phyloP scores from a whole-genome alignment of 2,329 filamentous ascomycete species.

The Fusarium cicatricum region DNA sequence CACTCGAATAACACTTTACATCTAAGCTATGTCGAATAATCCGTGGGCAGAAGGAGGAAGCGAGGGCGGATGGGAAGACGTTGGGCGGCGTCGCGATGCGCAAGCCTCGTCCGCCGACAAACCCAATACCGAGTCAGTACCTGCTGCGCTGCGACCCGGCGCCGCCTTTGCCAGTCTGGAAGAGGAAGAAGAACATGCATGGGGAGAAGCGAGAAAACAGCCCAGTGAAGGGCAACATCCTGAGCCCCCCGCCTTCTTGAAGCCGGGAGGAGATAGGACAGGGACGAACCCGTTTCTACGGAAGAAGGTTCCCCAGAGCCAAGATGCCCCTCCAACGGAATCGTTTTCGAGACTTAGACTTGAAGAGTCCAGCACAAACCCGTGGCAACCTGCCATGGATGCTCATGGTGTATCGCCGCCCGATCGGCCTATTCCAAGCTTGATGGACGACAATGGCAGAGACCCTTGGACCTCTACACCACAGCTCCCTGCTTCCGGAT shows the following conservation, averaged over 20 bases:
- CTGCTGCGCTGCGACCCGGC: conserved; percentile 47
- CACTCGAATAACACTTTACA: conserved; percentile 1
- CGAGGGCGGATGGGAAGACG: conserved; percentile 39
- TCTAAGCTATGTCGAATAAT: conserved; percentile 32
- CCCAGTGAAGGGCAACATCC: conserved; percentile 6
- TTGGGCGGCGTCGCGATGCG: conserved; percentile 24
- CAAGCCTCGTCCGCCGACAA: conserved; percentile 4
- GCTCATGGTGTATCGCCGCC: conserved; percentile 26
- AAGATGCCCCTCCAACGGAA: conserved; percentile 44
- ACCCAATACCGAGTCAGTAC: conserved; percentile 33
- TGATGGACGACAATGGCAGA: conserved; percentile 41
- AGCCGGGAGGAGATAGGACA: conserved; percentile 45
- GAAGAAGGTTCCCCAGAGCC: conserved; percentile 51
- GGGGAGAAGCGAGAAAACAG: conserved; percentile 42
- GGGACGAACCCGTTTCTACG: conserved; percentile 65
- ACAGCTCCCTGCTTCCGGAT: conserved; percentile 37
- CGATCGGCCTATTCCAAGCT: conserved; percentile 19
- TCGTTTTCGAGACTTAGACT: conserved; percentile 54
- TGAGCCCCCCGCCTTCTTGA: conserved; percentile 45
- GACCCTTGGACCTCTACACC: conserved; percentile 45
- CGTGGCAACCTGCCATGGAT: conserved; percentile 45
- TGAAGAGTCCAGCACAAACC: conserved; percentile 51
- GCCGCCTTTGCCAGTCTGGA: conserved; percentile 29
- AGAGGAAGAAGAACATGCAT: conserved; percentile 45
- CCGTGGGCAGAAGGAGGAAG: conserved; percentile 38